Evolutionary conservation across 306 rosid species (phyloP).

Genomic region (Cucumis cinereus): DNA sequence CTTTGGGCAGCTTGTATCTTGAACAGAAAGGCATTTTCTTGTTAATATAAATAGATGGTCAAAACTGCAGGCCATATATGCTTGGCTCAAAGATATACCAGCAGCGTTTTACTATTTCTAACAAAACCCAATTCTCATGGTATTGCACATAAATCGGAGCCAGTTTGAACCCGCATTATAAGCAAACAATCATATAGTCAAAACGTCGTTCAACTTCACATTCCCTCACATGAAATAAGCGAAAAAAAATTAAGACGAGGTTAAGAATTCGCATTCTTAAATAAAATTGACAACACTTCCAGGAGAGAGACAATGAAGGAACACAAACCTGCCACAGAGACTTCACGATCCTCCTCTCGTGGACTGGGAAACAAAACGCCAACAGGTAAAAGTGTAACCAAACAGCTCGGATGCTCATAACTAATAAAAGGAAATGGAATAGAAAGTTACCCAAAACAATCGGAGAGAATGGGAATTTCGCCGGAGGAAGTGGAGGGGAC

Average conservation of each 20-base stretch:
- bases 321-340: slow-evolving; percentile 59
- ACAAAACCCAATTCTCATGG: not conserved
- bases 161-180: not conserved
- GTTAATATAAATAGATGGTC: too few relatives aligned
- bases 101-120: not conserved
- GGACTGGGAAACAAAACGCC: slow-evolving; percentile 29
- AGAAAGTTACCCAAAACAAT: slow-evolving; percentile 35
- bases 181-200: not conserved
- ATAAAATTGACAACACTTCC: not conserved
- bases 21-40: too few relatives aligned
- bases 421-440: not conserved
- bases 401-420: not conserved
- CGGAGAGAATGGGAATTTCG: slow-evolving; percentile 31
- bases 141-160: not conserved
- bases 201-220: not conserved
- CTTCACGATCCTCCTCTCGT: slow-evolving; percentile 43
- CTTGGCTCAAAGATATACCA: too few relatives aligned
- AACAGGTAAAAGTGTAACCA: not conserved
- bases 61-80: too few relatives aligned
- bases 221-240: too few relatives aligned
- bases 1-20: not conserved
- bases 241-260: not conserved
- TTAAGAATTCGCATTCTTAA: not conserved
- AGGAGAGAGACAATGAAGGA: slow-evolving; percentile 7
- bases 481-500: slow-evolving; percentile 30